Conservation (phyloP, 805 yeast species). For the Pichia manshurica region DNA sequence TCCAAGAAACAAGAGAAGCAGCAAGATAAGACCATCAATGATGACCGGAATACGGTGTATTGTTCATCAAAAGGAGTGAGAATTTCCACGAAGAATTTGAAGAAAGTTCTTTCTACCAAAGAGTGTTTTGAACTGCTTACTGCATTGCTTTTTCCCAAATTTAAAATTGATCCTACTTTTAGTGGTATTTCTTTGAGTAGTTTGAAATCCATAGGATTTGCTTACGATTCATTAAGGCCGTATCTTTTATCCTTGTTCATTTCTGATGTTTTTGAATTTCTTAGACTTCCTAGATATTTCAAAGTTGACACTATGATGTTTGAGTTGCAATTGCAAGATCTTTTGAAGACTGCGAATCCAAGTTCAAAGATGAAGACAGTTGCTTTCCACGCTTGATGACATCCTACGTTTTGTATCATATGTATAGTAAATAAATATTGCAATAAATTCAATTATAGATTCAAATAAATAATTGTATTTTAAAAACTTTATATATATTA, state of each 20-base stretch:
- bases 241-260: conserved; percentile 19
- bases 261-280: conserved; percentile 19
- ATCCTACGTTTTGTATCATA: neutral
- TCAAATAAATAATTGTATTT: no score
- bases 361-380: neutral
- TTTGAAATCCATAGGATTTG: conserved; percentile 7
- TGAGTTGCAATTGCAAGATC: conserved; percentile 20
- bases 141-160: conserved; percentile 17
- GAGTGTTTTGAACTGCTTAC: conserved; percentile 17
- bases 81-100: conserved; percentile 12
- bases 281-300: conserved; percentile 20
- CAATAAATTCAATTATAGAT: neutral
- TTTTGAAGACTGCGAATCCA: conserved; percentile 9
- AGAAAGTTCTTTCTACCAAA: conserved; percentile 15
- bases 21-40: neutral
- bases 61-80: conserved; percentile 14
- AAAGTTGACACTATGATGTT: conserved; percentile 21
- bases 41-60: neutral
- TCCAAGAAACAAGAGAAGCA: neutral
- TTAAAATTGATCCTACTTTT: conserved; percentile 8
- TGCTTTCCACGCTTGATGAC: neutral
- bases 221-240: conserved; percentile 19
- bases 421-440: neutral
- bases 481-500: no score
- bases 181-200: conserved; percentile 3